Base-by-base conservation (phyloP, 2,329 filamentous ascomycete genomes). In the Neopestalotiopsis clavispora region DNA sequence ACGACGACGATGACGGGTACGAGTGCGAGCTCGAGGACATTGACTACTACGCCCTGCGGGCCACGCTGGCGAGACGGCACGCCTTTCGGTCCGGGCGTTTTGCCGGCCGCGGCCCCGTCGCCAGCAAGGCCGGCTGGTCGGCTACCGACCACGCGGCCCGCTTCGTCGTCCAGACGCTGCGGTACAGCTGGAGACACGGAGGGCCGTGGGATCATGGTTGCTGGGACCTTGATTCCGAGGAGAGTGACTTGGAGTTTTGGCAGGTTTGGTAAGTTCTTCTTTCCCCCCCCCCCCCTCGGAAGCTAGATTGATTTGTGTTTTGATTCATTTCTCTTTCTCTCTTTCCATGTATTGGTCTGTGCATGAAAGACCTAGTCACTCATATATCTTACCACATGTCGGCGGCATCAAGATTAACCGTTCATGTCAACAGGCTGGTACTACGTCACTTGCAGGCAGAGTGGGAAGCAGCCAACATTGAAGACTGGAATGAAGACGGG, bases 391-490 rank as follows among this genome's bases (percentile, higher is more conserved):
- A 28, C 23, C 23, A 28, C 23, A 28, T 28, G 23, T 28, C 23
- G 23, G 34, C 34, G 34, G 6, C 34, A 10, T 38, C 17, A 14
- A 52, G 6, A 14, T 32, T 62, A 38, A 62, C 13, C 20, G 17
- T 23, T 52, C 30, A 28, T 30, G 28, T 28, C n/a, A 5, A 20
- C 17, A 62, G 59, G 75, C 70, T 73, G 0, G 70, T 77, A 42
- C 63, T 77, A 20, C 68, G 71, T 23, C 77, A 76, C 45, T 60
- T 77, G 32, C 76, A 77, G 69, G 72, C 69, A 0, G 76, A 78
- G 28, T 78, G 76, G 76, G 75, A 77, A 66, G 68, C 68, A 14
- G 68, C 38, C 28, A 69, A 69, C 28, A 38, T 69, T 17, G 65
- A 67, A 10, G 45, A 67, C 4, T 57, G 68, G 23, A 49, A 40